Conservation (phyloP, 148 eudicot species). For the Selenicereus undatus region DNA sequence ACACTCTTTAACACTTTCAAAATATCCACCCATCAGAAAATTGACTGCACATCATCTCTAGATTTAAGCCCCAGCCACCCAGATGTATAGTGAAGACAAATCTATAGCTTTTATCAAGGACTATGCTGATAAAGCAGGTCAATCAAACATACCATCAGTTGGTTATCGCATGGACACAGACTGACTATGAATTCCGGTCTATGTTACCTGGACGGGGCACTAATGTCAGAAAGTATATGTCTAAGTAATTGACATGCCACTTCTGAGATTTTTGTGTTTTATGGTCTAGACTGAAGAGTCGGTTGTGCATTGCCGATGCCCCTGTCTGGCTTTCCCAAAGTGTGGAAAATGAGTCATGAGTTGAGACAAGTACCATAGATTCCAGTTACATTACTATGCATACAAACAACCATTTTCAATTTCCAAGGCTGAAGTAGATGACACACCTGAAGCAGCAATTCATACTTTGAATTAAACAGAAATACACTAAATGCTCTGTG, state of each 20-base stretch:
- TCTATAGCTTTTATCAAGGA: neutral
- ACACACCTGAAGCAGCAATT: slow-evolving; percentile 83
- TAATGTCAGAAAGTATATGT: too few species aligned
- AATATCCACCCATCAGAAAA: neutral
- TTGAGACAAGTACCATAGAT: neutral
- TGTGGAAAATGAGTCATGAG: neutral
- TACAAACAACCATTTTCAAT: neutral
- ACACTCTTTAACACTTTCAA: neutral
- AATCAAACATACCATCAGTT: neutral
- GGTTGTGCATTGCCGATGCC: neutral
- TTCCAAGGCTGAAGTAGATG: slow-evolving; percentile 6
- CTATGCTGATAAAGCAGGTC: neutral
- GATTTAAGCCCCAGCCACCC: neutral
- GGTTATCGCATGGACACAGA: too few species aligned
- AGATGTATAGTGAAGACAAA: neutral
- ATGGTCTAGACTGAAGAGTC: neutral
- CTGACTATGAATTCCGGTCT: neutral
- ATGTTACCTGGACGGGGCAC: neutral
- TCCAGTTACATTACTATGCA: neutral
- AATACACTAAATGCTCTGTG: slow-evolving; percentile 97
- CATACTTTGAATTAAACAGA: slow-evolving; percentile 81
- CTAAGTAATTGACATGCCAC: neutral
- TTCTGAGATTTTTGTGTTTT: neutral
- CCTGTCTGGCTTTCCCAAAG: neutral
- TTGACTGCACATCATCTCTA: neutral